Percentiles rank a stretch among this genome's conserved stretches.
These are phyloP conservation scores for Sanghuangporus baumii DNA, from an alignment of 1,284 basidiomycete genomes.

Conservation along the genomic window DNA sequence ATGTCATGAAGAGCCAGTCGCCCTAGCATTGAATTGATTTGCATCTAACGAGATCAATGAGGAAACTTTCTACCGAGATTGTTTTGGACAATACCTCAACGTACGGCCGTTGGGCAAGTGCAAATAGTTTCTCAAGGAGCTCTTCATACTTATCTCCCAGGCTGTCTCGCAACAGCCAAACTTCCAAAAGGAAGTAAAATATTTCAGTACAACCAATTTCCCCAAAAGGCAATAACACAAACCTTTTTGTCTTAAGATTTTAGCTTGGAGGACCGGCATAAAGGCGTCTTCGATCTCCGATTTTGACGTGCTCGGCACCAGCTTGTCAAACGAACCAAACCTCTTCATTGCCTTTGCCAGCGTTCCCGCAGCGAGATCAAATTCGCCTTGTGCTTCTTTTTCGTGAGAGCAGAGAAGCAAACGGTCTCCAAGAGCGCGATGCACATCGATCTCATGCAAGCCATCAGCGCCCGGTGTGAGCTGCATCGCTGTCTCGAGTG, in stretches of 20 bases:
- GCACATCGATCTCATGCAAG: slow-evolving; percentile 58
- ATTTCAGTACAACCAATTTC: slow-evolving; percentile 3
- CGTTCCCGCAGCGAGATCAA: slow-evolving; percentile 47
- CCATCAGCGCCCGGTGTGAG: slow-evolving; percentile 40
- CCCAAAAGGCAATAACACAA: slow-evolving; percentile 24
- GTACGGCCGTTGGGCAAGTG: slow-evolving; percentile 50
- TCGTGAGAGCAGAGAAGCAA: slow-evolving; percentile 42
- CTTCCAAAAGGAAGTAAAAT: slow-evolving; percentile 32
- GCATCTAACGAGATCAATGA: slow-evolving; percentile 41
- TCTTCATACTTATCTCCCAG: slow-evolving; percentile 48
- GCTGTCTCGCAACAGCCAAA: slow-evolving; percentile 68
- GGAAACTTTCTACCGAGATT: too few relatives aligned
- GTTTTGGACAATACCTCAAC: slow-evolving; percentile 43
- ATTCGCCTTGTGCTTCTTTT: slow-evolving; percentile 45
- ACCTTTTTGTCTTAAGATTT: slow-evolving; percentile 74
- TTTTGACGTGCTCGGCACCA: slow-evolving; percentile 17
- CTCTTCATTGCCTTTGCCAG: slow-evolving; percentile 52
- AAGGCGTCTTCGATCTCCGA: slow-evolving; percentile 45
- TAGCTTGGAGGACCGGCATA: slow-evolving; percentile 61
- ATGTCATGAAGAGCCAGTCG: slow-evolving; percentile 71
- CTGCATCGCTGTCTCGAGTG: slow-evolving; percentile 46
- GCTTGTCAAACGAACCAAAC: slow-evolving; percentile 49
- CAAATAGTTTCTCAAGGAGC: slow-evolving; percentile 53
- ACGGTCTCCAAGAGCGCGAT: slow-evolving; percentile 57
- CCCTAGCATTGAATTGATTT: slow-evolving; percentile 68